Base-by-base conservation (phyloP, 164 flowering plant genomes). In the Liquidambar formosana region DNA sequence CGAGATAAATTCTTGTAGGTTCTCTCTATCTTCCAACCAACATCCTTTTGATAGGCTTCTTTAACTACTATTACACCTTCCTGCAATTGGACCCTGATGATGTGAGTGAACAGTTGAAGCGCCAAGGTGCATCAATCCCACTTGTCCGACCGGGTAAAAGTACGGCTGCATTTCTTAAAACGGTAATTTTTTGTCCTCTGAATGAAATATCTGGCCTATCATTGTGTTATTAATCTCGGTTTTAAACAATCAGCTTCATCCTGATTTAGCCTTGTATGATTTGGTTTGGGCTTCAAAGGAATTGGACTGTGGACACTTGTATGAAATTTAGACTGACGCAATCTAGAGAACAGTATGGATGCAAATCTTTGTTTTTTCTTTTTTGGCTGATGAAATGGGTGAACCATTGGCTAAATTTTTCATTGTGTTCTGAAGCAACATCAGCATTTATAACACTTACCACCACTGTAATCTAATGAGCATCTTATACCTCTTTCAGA, bases 51-150 rank as follows among this genome's bases (percentile, higher is more conserved):
- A 95, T 95, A 70, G 99, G 94, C 64, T 95, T 95, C 89, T 95
- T 95, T 92, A 95, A 95, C 79, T 95, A 95, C 80, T 95, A 95
- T 75, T 95, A 95, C 79, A 95, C 99, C 38, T 95, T 95, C 82
- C 87, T 95, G 46, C 99, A 95, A 85, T 76, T 95, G 88, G 99
- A 95, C 76, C 99, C 99, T 26, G 97, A 92, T 78, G 97, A 95
- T 82, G 96, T 95, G 57, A 91, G 99, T 65, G 99, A 95, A 71
- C 99, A 95, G 70, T 79, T 93, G 80, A 95, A 93, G 83, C 97
- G 97, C 51, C 99, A 95, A 85, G 99, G 99, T 77, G 99, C 99
- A 25, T 95, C 99, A 60, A 86, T 95, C 68, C 99, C 99, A 57
- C 96, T 95, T 65, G 94, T 95, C 65, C 86, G 99, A 18, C 99